These are phyloP conservation scores for Aspergillus nomiae DNA, from an alignment of 2,329 filamentous ascomycete species.

Conservation along the genomic window DNA sequence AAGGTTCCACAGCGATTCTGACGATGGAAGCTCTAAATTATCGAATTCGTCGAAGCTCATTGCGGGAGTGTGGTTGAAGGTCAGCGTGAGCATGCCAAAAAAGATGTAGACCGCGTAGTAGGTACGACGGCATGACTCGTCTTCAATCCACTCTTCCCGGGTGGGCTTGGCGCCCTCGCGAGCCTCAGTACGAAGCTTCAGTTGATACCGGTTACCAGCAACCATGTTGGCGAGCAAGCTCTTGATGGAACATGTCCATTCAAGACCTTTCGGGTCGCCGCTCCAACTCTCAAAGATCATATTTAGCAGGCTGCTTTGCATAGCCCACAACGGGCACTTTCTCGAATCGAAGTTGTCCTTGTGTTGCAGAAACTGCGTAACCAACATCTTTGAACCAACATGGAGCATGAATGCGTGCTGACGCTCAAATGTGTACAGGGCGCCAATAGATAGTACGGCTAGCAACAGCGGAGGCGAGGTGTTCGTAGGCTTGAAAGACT, in stretches of 20 bases:
- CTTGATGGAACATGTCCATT: conserved; percentile 99
- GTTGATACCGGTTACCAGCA: conserved; percentile 91
- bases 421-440: conserved; percentile 94
- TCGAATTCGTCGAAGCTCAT: conserved; percentile 99
- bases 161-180: conserved; percentile 75
- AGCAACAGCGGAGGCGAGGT: conserved; percentile 81
- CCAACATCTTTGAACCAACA: conserved; percentile 94
- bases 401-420: conserved; percentile 97
- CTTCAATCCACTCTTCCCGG: conserved; percentile 91
- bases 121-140: conserved; percentile 92
- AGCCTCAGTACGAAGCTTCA: conserved; percentile 89
- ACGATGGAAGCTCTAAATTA: conserved; percentile 85
- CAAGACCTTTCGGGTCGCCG: conserved; percentile 92
- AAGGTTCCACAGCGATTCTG: conserved; percentile 91
- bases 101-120: conserved; percentile 99
- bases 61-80: conserved; percentile 96
- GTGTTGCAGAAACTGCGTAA: conserved; percentile 95
- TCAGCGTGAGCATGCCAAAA: conserved; percentile 90
- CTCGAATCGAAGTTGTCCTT: conserved; percentile 98
- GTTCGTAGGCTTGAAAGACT: conserved; percentile 80
- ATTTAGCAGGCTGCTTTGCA: conserved; percentile 95
- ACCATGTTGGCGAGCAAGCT: conserved; percentile 98
- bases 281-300: conserved; percentile 99
- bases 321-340: conserved; percentile 96
- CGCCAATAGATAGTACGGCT: conserved; percentile 90